Evolutionary conservation across 1,284 basidiomycete genomes (phyloP).

Genomic region (Trichosporon coremiiforme): DNA sequence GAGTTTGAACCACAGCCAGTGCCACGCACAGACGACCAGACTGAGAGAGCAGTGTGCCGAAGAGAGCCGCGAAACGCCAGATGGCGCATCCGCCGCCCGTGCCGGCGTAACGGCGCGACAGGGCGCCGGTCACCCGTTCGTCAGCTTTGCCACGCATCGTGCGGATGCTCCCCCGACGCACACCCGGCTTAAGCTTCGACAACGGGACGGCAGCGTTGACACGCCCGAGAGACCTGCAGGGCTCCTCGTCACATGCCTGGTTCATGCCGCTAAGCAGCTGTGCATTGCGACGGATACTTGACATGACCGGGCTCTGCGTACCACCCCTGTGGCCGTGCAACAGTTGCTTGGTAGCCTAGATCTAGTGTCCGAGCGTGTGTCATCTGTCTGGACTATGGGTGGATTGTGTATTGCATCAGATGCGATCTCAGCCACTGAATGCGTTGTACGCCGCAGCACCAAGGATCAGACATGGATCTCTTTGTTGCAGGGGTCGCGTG

Average conservation of each 20-base stretch:
- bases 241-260: background rate
- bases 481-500: background rate
- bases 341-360: background rate
- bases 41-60: background rate
- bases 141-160: background rate
- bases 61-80: too few species aligned
- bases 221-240: background rate
- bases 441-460: background rate
- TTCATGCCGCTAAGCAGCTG: too few species aligned
- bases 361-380: background rate
- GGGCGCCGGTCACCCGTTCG: background rate
- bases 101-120: background rate
- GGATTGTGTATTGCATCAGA: background rate
- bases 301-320: background rate
- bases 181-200: background rate
- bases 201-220: background rate
- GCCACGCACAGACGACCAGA: background rate
- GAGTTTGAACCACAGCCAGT: background rate
- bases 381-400: background rate
- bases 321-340: background rate
- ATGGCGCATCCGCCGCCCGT: too few species aligned
- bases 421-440: background rate
- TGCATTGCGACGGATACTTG: background rate
- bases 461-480: slow-evolving; percentile 13
- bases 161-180: background rate